Evolutionary conservation across 2,329 filamentous ascomycete species (phyloP), one percentile per base, ranked within the genome.

Genomic region (Cercospora sp.): DNA sequence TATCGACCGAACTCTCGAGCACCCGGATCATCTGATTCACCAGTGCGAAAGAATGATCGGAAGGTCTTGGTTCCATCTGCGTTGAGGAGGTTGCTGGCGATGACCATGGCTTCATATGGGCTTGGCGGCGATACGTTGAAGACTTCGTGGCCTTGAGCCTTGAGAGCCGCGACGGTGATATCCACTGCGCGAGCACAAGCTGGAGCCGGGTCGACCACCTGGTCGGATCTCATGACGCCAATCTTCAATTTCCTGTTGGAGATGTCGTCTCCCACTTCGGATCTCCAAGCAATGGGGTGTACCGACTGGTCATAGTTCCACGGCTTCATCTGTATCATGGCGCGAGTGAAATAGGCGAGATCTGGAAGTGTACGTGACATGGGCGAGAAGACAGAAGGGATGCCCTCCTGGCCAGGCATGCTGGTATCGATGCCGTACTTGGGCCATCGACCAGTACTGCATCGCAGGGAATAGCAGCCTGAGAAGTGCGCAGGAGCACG

Each of bases 351-450:
- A 81, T 96, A 97, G 0, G 86, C 86, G 69, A 97, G 81, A 76
- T 97, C 94, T 70, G 89, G 87, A 67, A 97, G 80, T 0, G 93
- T 97, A 63, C 93, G 87, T 2, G 94, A 88, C 94, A 98, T 97
- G 5, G 94, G 94, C 67, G 91, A 94, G 80, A 94, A 97, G 20
- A 97, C 93, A 70, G 90, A 92, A 0, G 92, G 89, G 33, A 97
- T 89, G 0, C 93, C 94, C 77, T 97, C 94, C 77, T 97, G 93
- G 0, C 94, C 94, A 0, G 91, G 89, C 93, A 97, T 97, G 74
- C 91, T 94, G 0, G 94, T 97, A 69, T 87, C 87, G 77, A 93
- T 89, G 9, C 93, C 93, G 51, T 87, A 85, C 79, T 96, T 96
- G 1, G 93, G 92, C 93, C 94, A 97, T 60, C 94, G 86, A 1